Percentiles rank a stretch among this genome's conserved stretches.
Evolutionary conservation across 768 basidiomycete genomes (phyloP).

Genomic region (Galerina marginata): DNA sequence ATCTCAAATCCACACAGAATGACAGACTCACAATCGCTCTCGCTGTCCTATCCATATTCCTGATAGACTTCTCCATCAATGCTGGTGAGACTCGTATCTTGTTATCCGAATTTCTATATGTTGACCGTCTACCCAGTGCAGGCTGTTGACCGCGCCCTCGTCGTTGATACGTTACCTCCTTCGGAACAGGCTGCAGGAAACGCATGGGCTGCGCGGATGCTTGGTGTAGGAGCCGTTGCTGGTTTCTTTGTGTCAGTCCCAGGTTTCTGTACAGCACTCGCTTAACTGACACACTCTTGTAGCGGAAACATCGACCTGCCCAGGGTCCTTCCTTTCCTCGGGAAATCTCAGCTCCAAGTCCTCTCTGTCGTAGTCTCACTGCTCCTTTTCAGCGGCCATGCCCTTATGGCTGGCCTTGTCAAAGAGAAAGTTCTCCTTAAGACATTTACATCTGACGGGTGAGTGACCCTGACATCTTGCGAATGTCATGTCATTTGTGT

Average conservation of each 20-base stretch:
- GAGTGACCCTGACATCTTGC: neutral
- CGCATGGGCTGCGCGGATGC: conserved; percentile 96
- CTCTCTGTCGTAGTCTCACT: conserved; percentile 76
- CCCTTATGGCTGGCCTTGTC: conserved; percentile 61
- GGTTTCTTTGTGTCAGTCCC: conserved; percentile 85
- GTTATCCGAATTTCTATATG: neutral
- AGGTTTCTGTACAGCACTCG: neutral
- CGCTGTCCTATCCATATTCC: conserved; percentile 62
- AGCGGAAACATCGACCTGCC: conserved; percentile 87
- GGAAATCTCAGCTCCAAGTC: conserved; percentile 80
- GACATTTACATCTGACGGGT: conserved; percentile 21
- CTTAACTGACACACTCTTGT: neutral
- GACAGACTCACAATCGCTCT: conserved; percentile 73
- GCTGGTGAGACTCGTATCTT: conserved; percentile 37
- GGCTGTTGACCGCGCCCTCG: conserved; percentile 87
- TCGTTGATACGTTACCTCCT: conserved; percentile 85
- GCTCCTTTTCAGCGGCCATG: conserved; percentile 70
- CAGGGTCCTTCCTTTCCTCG: conserved; percentile 71
- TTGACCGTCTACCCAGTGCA: conserved; percentile 54
- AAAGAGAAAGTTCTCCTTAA: conserved; percentile 77
- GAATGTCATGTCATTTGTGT: neutral
- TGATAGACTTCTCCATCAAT: conserved; percentile 68
- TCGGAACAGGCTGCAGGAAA: conserved; percentile 82
- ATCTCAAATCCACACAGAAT: conserved; percentile 45
- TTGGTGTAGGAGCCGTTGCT: conserved; percentile 81